Evolutionary conservation across 805 yeast species (phyloP).

Genomic region (Suhomyces kilbournensis): DNA sequence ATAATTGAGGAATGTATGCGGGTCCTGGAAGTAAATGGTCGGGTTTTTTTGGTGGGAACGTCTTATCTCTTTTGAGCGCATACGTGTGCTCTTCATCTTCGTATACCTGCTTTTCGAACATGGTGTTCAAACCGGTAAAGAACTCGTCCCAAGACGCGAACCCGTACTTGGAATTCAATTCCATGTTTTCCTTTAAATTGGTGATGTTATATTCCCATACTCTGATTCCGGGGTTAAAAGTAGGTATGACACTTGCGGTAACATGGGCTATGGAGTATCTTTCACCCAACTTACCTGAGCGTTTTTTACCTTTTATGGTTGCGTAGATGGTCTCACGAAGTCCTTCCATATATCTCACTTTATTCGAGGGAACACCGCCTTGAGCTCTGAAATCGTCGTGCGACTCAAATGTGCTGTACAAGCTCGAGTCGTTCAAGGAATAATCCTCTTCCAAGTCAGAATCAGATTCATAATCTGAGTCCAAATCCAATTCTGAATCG

Average conservation of each 20-base stretch:
- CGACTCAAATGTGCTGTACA: slow-evolving; percentile 4
- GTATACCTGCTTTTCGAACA: slow-evolving; percentile 15
- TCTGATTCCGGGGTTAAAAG: slow-evolving; percentile 78
- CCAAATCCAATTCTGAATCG: slow-evolving; percentile 12
- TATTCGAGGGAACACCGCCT: slow-evolving; percentile 69
- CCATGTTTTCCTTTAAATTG: slow-evolving; percentile 36
- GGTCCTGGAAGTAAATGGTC: slow-evolving; percentile 60
- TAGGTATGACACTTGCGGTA: slow-evolving; percentile 75
- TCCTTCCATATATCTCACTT: slow-evolving; percentile 58
- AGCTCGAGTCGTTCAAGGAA: slow-evolving; percentile 1
- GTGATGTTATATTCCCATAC: slow-evolving; percentile 84
- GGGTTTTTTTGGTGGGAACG: slow-evolving; percentile 64
- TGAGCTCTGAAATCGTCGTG: slow-evolving; percentile 26
- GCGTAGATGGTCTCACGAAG: slow-evolving; percentile 56
- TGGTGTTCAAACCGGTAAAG: slow-evolving; percentile 45
- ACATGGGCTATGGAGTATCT: slow-evolving; percentile 70
- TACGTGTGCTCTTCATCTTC: slow-evolving; percentile 7
- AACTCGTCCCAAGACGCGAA: slow-evolving; percentile 59
- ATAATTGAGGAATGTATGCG: slow-evolving; percentile 66
- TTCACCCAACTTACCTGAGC: slow-evolving; percentile 45
- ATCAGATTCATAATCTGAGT: slow-evolving; percentile 20
- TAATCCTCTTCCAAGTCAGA: slow-evolving; percentile 24
- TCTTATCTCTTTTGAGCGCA: slow-evolving; percentile 44
- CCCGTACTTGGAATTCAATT: slow-evolving; percentile 9
- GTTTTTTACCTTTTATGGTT: slow-evolving; percentile 42